A percentile compares a stretch with the other conserved stretches of the same genome.
Conservation (phyloP, 169 alveolate species). For the Nephromyces sp. region DNA sequence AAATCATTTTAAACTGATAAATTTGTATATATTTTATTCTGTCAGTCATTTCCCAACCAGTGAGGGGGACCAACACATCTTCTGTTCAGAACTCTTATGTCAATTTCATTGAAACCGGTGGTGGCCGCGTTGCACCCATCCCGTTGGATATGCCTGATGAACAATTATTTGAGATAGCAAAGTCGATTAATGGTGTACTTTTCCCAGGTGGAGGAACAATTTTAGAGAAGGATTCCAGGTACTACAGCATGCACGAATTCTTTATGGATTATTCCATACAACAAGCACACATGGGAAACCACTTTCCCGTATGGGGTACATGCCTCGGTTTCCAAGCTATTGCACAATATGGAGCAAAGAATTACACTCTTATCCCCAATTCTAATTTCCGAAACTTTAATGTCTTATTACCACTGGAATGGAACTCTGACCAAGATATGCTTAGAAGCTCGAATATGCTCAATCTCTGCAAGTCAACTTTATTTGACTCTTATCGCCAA, state of each 20-base stretch:
- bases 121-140: background rate
- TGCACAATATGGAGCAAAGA: slow-evolving; percentile 19
- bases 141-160: background rate
- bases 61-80: background rate
- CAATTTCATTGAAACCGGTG: background rate
- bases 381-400: slow-evolving; percentile 12
- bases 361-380: background rate
- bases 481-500: no score
- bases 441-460: background rate
- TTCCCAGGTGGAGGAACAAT: background rate
- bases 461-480: no score
- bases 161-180: background rate
- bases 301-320: slow-evolving; percentile 44
- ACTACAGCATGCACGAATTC: no score
- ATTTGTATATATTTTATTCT: no score
- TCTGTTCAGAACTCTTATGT: background rate
- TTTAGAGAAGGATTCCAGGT: background rate
- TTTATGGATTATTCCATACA: no score
- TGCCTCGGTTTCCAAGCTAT: slow-evolving; percentile 54
- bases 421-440: background rate
- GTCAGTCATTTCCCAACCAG: background rate
- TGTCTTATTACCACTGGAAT: background rate
- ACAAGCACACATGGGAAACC: no score
- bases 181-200: background rate
- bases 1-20: no score